Evolutionary conservation across 2,329 filamentous ascomycete species (phyloP).

Genomic region (Sporothrix pallida): DNA sequence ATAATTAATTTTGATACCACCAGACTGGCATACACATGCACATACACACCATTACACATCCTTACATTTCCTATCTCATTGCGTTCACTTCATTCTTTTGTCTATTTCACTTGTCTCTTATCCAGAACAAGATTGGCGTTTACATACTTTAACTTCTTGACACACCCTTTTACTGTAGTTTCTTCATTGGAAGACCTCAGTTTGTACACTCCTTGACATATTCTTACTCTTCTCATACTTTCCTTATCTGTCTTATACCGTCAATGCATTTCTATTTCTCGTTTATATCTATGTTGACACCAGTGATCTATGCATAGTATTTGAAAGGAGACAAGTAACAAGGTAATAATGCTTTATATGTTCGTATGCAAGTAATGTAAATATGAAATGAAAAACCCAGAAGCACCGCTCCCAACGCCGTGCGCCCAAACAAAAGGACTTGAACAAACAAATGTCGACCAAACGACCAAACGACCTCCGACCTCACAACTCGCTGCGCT

Average conservation of each 20-base stretch:
- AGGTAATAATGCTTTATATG: too few relatives aligned
- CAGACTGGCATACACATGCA: too few relatives aligned
- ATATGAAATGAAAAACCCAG: background rate
- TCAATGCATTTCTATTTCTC: slow-evolving; percentile 11
- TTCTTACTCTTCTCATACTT: background rate
- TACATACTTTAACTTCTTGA: background rate
- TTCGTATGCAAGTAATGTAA: too few relatives aligned
- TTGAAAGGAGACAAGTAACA: background rate
- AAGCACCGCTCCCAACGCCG: slow-evolving; percentile 16
- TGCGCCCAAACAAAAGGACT: too few relatives aligned
- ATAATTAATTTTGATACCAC: background rate
- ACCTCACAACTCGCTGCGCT: too few relatives aligned
- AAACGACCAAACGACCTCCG: too few relatives aligned
- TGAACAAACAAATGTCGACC: too few relatives aligned
- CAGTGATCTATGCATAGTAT: background rate
- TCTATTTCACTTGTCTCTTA: background rate
- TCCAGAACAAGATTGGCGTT: slow-evolving; percentile 4
- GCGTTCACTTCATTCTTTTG: slow-evolving; percentile 5
- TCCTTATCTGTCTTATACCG: slow-evolving; percentile 4
- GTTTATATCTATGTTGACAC: background rate
- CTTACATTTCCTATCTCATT: slow-evolving; percentile 13
- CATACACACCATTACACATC: background rate
- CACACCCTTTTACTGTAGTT: background rate
- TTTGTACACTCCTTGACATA: slow-evolving; percentile 13
- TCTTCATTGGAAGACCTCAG: background rate